Conservation (phyloP, 2,329 filamentous ascomycete species). For the Cercospora sp. region DNA sequence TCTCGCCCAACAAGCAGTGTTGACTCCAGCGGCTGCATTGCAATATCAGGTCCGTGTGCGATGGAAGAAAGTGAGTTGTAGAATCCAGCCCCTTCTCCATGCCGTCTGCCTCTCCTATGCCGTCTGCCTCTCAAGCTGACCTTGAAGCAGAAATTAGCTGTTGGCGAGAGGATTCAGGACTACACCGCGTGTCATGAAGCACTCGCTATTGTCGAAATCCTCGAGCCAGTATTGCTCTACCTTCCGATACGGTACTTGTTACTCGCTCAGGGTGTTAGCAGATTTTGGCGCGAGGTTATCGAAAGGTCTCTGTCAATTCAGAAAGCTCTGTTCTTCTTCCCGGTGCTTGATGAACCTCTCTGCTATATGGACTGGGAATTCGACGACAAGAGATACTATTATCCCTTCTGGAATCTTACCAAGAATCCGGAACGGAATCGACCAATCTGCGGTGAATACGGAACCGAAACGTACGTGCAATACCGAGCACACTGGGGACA, state of each 20-base stretch:
- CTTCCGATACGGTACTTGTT: conserved; percentile 12
- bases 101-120: background rate
- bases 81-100: background rate
- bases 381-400: background rate
- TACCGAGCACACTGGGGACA: conserved; percentile 2
- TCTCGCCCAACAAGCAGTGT: background rate
- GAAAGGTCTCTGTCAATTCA: conserved; percentile 1
- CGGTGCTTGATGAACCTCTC: background rate
- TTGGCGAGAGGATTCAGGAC: background rate
- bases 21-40: background rate
- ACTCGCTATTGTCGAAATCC: background rate
- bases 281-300: background rate
- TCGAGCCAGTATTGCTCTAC: conserved; percentile 8
- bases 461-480: background rate
- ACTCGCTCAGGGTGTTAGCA: conserved; percentile 4
- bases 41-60: background rate
- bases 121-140: background rate
- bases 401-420: background rate
- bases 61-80: background rate
- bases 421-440: background rate
- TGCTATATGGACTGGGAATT: background rate
- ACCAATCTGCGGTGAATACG: background rate
- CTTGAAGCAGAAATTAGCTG: background rate
- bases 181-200: background rate
- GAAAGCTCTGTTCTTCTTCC: conserved; percentile 4